Conservation (phyloP, 306 rosid genomes). For the Astragalus glycyphyllos region DNA sequence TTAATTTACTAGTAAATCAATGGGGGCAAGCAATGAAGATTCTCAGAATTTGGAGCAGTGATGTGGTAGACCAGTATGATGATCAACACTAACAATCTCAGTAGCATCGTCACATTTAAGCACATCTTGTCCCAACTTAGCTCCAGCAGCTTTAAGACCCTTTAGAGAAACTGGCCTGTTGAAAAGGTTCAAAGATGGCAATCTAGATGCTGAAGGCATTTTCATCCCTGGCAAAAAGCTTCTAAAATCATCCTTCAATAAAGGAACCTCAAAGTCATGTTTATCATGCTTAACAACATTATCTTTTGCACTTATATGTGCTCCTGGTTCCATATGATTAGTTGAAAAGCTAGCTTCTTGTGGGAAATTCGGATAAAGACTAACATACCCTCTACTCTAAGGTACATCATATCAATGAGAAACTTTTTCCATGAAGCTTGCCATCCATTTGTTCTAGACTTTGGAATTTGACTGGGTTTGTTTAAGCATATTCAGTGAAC, state of each 20-base stretch:
- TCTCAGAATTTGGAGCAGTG: conserved; percentile 74
- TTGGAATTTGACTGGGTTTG: conserved; percentile 94
- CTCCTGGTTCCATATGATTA: conserved; percentile 99
- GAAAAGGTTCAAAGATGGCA: conserved; percentile 89
- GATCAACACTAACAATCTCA: conserved; percentile 80
- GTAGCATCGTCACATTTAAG: conserved; percentile 69
- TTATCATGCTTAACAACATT: conserved; percentile 81
- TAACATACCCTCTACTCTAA: conserved; percentile 94
- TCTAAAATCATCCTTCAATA: conserved; percentile 72
- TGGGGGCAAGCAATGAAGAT: conserved; percentile 19
- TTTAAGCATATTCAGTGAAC: conserved; percentile 81
- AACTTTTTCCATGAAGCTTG: conserved; percentile 99
- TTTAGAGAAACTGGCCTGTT: conserved; percentile 80
- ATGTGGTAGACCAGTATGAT: conserved; percentile 75
- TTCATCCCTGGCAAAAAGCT: conserved; percentile 66
- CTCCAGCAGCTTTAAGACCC: conserved; percentile 92
- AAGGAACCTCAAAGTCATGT: conserved; percentile 87
- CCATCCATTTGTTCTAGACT: conserved; percentile 96
- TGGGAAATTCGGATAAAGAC: conserved; percentile 92
- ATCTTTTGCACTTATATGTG: conserved; percentile 90
- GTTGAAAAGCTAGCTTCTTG: conserved; percentile 92
- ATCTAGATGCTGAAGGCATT: conserved; percentile 76
- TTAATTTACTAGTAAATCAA: conserved; percentile 18
- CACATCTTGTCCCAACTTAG: conserved; percentile 91
- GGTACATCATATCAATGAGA: conserved; percentile 97